Evolutionary conservation across 148 eudicot species (phyloP).

Genomic region (Amaranthus cruentus): DNA sequence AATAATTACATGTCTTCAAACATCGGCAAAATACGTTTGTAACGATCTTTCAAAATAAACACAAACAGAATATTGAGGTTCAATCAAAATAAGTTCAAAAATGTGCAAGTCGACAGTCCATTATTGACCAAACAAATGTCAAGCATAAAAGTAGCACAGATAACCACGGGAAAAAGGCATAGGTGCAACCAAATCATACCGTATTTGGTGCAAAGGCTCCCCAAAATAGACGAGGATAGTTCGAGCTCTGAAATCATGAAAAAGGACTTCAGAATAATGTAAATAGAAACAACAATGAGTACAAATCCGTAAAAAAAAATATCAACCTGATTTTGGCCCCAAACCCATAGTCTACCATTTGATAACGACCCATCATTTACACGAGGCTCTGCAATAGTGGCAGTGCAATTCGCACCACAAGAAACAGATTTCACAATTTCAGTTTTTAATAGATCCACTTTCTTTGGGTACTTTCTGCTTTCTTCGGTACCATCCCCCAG

Average conservation of each 20-base stretch:
- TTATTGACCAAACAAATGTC: background rate
- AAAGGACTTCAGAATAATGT: background rate
- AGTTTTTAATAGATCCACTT: constrained; percentile 60
- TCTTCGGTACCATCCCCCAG: constrained; percentile 98
- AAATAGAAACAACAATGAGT: background rate
- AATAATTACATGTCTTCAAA: background rate
- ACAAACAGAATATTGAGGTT: background rate
- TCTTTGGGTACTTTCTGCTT: constrained; percentile 63
- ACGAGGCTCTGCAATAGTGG: constrained; percentile 93
- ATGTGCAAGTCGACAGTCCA: background rate
- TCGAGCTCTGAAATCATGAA: constrained; percentile 57
- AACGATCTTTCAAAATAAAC: background rate
- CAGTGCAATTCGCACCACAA: constrained; percentile 98
- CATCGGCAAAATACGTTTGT: background rate
- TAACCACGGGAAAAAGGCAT: background rate
- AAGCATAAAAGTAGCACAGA: background rate
- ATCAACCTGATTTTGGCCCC: constrained; percentile 98
- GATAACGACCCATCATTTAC: constrained; percentile 71
- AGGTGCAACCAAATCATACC: constrained; percentile 33
- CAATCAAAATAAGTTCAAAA: background rate
- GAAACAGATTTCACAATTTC: constrained; percentile 85
- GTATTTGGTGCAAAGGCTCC: constrained; percentile 92
- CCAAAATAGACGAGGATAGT: constrained; percentile 84
- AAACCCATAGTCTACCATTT: constrained; percentile 87
- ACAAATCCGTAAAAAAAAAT: constrained; percentile 4